These are phyloP conservation scores for Waitea zeae DNA, from an alignment of 1,284 basidiomycete species.

Conservation along the genomic window DNA sequence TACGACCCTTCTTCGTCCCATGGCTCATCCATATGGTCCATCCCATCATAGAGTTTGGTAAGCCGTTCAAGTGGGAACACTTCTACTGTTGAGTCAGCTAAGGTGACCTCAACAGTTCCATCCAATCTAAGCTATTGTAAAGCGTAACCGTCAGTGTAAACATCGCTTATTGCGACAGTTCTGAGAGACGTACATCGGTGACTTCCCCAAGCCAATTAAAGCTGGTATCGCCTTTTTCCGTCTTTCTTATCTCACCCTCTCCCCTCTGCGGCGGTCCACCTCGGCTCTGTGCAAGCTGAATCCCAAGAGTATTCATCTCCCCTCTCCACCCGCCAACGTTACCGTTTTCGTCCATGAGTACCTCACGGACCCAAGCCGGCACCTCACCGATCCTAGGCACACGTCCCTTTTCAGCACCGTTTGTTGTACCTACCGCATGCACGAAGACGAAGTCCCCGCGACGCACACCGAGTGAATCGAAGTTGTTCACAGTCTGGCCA, in stretches of 20 bases:
- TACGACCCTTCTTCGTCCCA: conserved; percentile 35
- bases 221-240: conserved; percentile 22
- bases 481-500: conserved; percentile 20
- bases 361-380: conserved; percentile 58
- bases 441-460: conserved; percentile 78
- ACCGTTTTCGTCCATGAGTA: conserved; percentile 28
- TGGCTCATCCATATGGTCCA: conserved; percentile 61
- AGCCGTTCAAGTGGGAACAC: conserved; percentile 44
- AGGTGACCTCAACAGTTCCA: conserved; percentile 47
- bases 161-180: not conserved
- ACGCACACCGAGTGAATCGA: conserved; percentile 59
- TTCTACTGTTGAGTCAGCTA: conserved; percentile 30
- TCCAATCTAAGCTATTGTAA: conserved; percentile 42
- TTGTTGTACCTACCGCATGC: conserved; percentile 42
- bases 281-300: conserved; percentile 31
- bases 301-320: conserved; percentile 47
- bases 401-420: conserved; percentile 44
- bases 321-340: conserved; percentile 49
- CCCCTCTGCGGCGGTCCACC: conserved; percentile 17
- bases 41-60: conserved; percentile 54
- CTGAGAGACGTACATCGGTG: conserved; percentile 32
- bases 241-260: conserved; percentile 27
- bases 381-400: conserved; percentile 69
- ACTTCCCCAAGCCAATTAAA: conserved; percentile 68
- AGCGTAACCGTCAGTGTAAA: not conserved